A percentile compares a stretch with the other conserved stretches of the same genome.
Evolutionary conservation across 2,329 filamentous ascomycete species (phyloP).

Genomic region (Colletotrichum nymphaeae): DNA sequence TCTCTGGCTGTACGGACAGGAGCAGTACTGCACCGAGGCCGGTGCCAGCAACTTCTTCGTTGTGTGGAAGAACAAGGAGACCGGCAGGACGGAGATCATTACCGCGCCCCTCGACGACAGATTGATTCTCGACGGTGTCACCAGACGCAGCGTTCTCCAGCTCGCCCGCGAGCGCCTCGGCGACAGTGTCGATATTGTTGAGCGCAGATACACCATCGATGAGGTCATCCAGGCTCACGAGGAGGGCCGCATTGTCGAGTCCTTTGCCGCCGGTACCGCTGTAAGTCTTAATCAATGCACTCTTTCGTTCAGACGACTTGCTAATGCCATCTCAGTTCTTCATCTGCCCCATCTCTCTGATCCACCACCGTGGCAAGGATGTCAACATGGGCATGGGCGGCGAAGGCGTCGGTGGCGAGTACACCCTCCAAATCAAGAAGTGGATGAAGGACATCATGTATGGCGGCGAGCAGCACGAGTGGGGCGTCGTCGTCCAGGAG

Average conservation of each 20-base stretch:
- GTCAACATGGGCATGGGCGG: constrained; percentile 71
- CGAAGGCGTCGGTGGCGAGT: constrained; percentile 61
- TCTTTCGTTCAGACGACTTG: neutral
- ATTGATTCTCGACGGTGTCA: constrained; percentile 89
- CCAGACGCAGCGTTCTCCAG: constrained; percentile 82
- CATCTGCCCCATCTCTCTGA: constrained; percentile 74
- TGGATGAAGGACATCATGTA: constrained; percentile 82
- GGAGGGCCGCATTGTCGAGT: constrained; percentile 84
- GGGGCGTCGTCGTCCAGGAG: constrained; percentile 76
- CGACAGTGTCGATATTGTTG: constrained; percentile 75
- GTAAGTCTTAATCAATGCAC: constrained; percentile 59
- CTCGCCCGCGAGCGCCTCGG: constrained; percentile 73
- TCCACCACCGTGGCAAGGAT: constrained; percentile 75
- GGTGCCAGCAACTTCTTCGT: constrained; percentile 95
- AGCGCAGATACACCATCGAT: constrained; percentile 84
- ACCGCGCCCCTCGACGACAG: constrained; percentile 86
- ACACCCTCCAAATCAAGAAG: constrained; percentile 72
- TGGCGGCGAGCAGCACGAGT: constrained; percentile 74
- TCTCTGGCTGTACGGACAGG: constrained; percentile 88
- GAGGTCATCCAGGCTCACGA: constrained; percentile 78
- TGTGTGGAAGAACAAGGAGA: constrained; percentile 75
- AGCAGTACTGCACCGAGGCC: constrained; percentile 87
- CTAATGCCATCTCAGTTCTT: constrained; percentile 67
- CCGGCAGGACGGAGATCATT: constrained; percentile 74
- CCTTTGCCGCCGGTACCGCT: constrained; percentile 89